Conservation (phyloP, 2,329 filamentous ascomycete species). For the Pseudogymnoascus sp. region DNA sequence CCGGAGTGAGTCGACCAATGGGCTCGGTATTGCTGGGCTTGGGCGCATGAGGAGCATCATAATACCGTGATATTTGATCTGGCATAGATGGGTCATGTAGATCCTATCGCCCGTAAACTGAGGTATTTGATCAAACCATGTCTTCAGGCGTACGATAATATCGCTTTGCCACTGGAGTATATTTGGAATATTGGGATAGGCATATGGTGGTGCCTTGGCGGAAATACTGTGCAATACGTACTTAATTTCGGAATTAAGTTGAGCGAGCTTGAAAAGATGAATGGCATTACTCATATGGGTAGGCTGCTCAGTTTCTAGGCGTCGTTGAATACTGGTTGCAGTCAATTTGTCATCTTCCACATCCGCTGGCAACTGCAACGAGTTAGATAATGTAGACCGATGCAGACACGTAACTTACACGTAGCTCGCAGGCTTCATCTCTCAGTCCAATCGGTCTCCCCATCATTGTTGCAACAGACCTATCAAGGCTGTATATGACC, state of each 20-base stretch:
- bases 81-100: conserved; percentile 30
- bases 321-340: conserved; percentile 13
- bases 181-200: conserved; percentile 38
- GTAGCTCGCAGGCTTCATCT: conserved; percentile 46
- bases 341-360: conserved; percentile 16
- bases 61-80: conserved; percentile 40
- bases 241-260: conserved; percentile 49
- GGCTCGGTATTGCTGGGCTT: conserved; percentile 43
- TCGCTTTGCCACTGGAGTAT: conserved; percentile 39
- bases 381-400: neutral
- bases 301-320: conserved; percentile 13
- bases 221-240: conserved; percentile 46
- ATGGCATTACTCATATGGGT: conserved; percentile 36
- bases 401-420: conserved; percentile 29
- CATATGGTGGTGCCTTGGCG: conserved; percentile 38
- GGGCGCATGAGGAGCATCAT: conserved; percentile 43
- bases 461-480: conserved; percentile 46
- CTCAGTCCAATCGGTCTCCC: conserved; percentile 46
- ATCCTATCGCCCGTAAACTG: conserved; percentile 12
- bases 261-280: conserved; percentile 40
- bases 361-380: conserved; percentile 18
- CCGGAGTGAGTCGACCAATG: conserved; percentile 32
- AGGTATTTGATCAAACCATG: conserved; percentile 35
- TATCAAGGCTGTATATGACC: conserved; percentile 44
- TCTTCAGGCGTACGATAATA: conserved; percentile 33